Evolutionary conservation across 768 basidiomycete genomes (phyloP), one percentile per base, ranked within the genome.

Genomic region (Mycena belliarum): DNA sequence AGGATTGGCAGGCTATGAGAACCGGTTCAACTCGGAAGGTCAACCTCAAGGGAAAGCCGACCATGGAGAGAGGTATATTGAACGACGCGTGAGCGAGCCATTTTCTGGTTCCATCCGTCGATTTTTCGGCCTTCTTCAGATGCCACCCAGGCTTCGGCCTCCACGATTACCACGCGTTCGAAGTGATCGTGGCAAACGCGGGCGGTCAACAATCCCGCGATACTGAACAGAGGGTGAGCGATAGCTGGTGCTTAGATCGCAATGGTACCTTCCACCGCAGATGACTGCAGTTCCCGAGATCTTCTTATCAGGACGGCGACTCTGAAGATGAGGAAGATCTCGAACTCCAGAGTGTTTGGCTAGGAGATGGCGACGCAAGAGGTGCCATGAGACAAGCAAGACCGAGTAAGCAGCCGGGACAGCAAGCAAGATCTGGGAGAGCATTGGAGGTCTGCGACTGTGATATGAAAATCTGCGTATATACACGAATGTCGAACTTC

Each of bases 141-240:
- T 5, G 61, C 57, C 3, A 67, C 20, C 67, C 68, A 71, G n/a
- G 49, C 52, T 42, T 74, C 73, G 11, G 72, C 57, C 40, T 74
- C 73, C 37, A 74, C 56, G 32, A 74, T 62, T 12, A 73, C 28
- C 29, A 74, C 71, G 4, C 58, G 46, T 35, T 71, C 66, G 53
- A 73, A 74, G 45, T 72, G 70, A 49, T 68, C 66, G 20, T 69
- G 64, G 47, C 71, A 73, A 21, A 72, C 60, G 7, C 70, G 61
- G 2, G 72, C 72, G 9, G 72, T 55, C 12, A 69, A 46, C 7
- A 74, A 54, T 1, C 73, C 73, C 8, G 66, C 68, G 16, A 73
- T 66, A 43, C 72, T 73, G n/a, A 6, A 32, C 6, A 14, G 15
- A 21, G 12, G 18, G 12, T 12, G 29, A 32, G 7, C n/a, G n/a